phyloP scores from a whole-genome alignment of 306 rosid genomes.

The Rosa lucieae region DNA sequence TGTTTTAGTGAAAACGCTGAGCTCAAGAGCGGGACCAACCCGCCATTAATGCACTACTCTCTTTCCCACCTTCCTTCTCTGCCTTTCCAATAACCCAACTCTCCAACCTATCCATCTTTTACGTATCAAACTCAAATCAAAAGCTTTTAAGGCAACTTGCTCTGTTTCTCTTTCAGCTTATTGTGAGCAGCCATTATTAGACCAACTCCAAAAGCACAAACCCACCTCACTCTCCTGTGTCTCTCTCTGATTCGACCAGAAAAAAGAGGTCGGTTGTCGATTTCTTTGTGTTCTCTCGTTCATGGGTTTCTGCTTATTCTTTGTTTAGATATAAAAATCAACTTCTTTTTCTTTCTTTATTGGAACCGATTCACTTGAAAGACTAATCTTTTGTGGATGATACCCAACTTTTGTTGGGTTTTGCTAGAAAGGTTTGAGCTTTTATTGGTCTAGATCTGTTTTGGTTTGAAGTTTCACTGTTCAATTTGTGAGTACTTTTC shows the following conservation, averaged over 20 bases:
- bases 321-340: background rate
- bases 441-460: conserved; percentile 36
- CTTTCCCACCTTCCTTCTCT: conserved; percentile 29
- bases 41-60: conserved; percentile 30
- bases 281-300: conserved; percentile 1
- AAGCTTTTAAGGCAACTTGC: conserved; percentile 26
- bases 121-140: conserved; percentile 19
- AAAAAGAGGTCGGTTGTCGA: conserved; percentile 21
- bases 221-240: conserved; percentile 12
- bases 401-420: conserved; percentile 2
- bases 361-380: conserved; percentile 11
- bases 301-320: conserved; percentile 6
- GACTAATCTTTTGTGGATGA: conserved; percentile 8
- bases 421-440: background rate
- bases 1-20: background rate
- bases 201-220: background rate
- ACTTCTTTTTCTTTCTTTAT: background rate
- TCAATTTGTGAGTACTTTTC: conserved; percentile 12
- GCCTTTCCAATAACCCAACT: conserved; percentile 2
- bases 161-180: conserved; percentile 28
- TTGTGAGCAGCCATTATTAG: conserved; percentile 13
- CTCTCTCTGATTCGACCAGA: conserved; percentile 1
- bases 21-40: conserved; percentile 32
- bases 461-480: background rate
- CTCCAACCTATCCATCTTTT: conserved; percentile 8